Percentiles rank a stretch among this genome's conserved stretches.
Evolutionary conservation across 768 basidiomycete genomes (phyloP).

Genomic region (Hericium alpestre): DNA sequence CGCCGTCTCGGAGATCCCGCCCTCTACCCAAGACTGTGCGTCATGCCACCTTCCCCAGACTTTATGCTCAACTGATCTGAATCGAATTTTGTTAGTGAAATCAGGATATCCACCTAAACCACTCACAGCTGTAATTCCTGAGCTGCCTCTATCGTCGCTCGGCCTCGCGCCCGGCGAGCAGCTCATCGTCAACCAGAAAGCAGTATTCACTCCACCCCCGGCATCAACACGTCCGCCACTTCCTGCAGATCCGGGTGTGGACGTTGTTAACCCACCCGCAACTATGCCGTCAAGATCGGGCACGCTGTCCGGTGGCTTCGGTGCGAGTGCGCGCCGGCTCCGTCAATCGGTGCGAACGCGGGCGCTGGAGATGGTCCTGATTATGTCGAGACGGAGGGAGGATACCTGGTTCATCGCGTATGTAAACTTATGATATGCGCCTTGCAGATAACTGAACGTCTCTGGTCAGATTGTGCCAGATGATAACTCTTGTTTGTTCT

Average conservation of each 20-base stretch:
- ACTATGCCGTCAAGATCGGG: conserved; percentile 12
- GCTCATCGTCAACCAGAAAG: conserved; percentile 58
- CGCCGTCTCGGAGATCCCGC: conserved; percentile 54
- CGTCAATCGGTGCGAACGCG: conserved; percentile 12
- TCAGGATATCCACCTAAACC: conserved; percentile 76
- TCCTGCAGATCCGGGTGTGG: conserved; percentile 14
- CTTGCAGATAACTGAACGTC: background rate
- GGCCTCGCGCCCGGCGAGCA: conserved; percentile 76
- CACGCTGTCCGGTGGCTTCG: background rate
- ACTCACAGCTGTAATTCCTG: conserved; percentile 54
- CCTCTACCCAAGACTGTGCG: conserved; percentile 72
- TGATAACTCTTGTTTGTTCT: conserved; percentile 94
- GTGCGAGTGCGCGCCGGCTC: conserved; percentile 6
- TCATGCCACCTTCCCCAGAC: conserved; percentile 3
- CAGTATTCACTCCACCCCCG: conserved; percentile 14
- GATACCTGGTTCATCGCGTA: conserved; percentile 68
- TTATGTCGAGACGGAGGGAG: conserved; percentile 49
- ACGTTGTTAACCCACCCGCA: conserved; percentile 15
- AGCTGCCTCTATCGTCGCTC: conserved; percentile 65
- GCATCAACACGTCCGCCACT: conserved; percentile 5
- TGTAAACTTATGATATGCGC: conserved; percentile 9
- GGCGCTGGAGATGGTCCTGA: conserved; percentile 34
- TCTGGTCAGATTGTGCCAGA: conserved; percentile 73
- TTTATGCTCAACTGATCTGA: background rate
- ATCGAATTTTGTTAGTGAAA: conserved; percentile 40